Evolutionary conservation across 1,284 basidiomycete species (phyloP).

Genomic region (Heterobasidion occidentale): DNA sequence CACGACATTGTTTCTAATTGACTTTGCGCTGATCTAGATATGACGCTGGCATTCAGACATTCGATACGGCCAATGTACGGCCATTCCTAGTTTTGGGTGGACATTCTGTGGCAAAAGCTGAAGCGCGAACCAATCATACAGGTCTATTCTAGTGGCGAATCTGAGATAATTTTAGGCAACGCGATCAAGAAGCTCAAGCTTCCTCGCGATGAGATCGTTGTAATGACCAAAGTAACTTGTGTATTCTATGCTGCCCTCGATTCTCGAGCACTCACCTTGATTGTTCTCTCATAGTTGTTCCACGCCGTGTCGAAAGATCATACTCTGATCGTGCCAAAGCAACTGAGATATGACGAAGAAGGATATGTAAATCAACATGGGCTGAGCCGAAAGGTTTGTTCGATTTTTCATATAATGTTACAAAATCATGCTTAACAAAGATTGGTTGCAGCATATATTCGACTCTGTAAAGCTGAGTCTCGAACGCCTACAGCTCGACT

Average conservation of each 20-base stretch:
- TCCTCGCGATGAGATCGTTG: slow-evolving; percentile 71
- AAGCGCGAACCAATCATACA: background rate
- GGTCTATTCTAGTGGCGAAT: slow-evolving; percentile 61
- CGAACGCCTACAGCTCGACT: slow-evolving; percentile 23
- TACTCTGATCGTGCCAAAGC: background rate
- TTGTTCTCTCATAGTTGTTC: background rate
- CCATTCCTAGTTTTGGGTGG: background rate
- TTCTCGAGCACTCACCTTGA: background rate
- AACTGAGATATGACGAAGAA: background rate
- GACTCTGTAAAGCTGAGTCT: slow-evolving; percentile 26
- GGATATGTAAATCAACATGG: slow-evolving; percentile 2
- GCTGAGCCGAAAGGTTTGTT: background rate
- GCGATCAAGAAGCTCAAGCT: slow-evolving; percentile 69
- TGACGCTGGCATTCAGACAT: slow-evolving; percentile 12
- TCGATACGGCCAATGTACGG: slow-evolving; percentile 11
- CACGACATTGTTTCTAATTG: background rate
- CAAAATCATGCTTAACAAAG: background rate
- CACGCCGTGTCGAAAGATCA: background rate
- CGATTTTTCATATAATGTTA: background rate
- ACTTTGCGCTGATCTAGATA: background rate
- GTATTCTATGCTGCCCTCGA: background rate
- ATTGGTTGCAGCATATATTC: slow-evolving; percentile 19
- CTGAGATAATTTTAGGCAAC: slow-evolving; percentile 70
- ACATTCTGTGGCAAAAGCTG: background rate
- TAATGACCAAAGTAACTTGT: slow-evolving; percentile 61